These are phyloP conservation scores for Schizochytrium sp. DNA, from an alignment of 108 stramenopile genomes.

Conservation along the genomic window DNA sequence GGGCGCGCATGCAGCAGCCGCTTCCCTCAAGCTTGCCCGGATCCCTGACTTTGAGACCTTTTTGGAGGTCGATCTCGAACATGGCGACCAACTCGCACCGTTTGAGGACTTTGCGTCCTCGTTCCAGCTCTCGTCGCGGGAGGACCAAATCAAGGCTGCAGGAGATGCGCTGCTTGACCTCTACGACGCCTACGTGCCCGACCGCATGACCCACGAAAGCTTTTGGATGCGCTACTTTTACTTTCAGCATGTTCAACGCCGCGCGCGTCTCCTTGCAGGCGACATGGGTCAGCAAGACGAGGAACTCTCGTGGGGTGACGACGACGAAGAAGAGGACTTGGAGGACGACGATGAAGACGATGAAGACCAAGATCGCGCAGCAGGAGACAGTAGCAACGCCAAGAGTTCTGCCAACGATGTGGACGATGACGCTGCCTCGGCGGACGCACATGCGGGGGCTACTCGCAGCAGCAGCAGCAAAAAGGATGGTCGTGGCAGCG, in stretches of 20 bases:
- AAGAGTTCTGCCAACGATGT: neutral
- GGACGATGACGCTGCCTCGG: neutral
- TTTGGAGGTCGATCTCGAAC: neutral
- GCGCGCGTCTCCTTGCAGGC: neutral
- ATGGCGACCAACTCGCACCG: neutral
- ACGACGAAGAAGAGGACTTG: neutral
- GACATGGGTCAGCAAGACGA: neutral
- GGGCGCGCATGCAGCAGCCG: neutral
- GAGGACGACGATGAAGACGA: neutral
- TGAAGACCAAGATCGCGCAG: neutral
- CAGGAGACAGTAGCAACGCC: neutral
- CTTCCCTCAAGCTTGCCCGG: neutral
- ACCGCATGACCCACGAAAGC: neutral
- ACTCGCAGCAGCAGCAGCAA: neutral
- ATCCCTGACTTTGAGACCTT: neutral
- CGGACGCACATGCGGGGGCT: too few relatives aligned
- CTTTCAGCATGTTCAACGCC: slow-evolving; percentile 7
- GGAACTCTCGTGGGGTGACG: slow-evolving; percentile 3
- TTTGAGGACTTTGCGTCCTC: neutral
- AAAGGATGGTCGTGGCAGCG: neutral
- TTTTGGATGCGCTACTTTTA: slow-evolving; percentile 3
- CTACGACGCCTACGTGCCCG: neutral
- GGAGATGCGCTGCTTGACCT: neutral
- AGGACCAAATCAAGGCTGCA: neutral
- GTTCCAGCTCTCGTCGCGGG: neutral